phyloP scores from a whole-genome alignment of 768 basidiomycete species.

The Lenzites betulinus region DNA sequence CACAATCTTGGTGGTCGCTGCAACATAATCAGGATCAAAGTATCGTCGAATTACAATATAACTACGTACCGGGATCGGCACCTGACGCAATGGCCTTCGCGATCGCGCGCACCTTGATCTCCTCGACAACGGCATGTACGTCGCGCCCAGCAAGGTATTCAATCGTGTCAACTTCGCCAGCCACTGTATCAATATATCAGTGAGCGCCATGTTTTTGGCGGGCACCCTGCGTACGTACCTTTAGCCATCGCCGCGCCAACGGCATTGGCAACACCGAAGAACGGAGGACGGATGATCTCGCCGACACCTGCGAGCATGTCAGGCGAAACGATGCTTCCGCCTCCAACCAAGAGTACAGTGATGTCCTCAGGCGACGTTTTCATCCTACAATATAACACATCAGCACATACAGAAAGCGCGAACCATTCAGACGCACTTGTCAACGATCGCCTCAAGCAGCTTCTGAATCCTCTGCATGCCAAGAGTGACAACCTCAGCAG shows the following conservation, averaged over 20 bases:
- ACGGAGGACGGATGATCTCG: slow-evolving; percentile 50
- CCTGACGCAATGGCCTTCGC: slow-evolving; percentile 37
- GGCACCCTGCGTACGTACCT: slow-evolving; percentile 10
- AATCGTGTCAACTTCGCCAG: slow-evolving; percentile 39
- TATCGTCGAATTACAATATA: no score
- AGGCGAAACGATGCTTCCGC: slow-evolving; percentile 63
- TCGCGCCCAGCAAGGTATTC: slow-evolving; percentile 34
- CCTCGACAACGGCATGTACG: slow-evolving; percentile 35
- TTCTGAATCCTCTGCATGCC: slow-evolving; percentile 45
- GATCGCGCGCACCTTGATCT: slow-evolving; percentile 35
- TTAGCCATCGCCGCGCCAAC: slow-evolving; percentile 53
- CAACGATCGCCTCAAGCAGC: slow-evolving; percentile 50
- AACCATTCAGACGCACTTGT: slow-evolving; percentile 33
- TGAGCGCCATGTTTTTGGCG: no score
- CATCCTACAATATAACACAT: slow-evolving; percentile 38
- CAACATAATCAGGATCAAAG: no score
- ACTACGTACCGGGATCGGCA: slow-evolving; percentile 36
- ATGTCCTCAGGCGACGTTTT: slow-evolving; percentile 62
- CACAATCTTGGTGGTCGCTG: slow-evolving; percentile 47
- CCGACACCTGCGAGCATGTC: slow-evolving; percentile 51
- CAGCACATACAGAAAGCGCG: background rate
- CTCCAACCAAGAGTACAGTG: slow-evolving; percentile 64
- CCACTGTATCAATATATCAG: slow-evolving; percentile 18
- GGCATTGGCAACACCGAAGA: slow-evolving; percentile 61
- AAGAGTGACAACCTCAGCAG: slow-evolving; percentile 30